phyloP scores from a whole-genome alignment of 768 basidiomycete genomes.

The Trametes coccinea region DNA sequence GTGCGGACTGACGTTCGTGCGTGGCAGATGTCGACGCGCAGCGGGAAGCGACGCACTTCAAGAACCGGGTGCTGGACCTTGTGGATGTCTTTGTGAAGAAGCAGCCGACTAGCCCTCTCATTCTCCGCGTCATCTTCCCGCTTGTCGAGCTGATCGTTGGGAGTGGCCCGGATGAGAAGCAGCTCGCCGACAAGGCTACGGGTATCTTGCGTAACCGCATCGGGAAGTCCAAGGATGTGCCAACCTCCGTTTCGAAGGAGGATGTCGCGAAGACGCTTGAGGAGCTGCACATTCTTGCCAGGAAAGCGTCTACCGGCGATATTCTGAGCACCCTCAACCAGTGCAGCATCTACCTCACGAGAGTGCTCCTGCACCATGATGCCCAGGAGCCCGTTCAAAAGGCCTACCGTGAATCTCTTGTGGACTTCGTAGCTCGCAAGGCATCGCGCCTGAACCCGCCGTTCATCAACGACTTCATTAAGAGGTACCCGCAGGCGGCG shows the following conservation, averaged over 20 bases:
- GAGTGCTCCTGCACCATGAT: slow-evolving; percentile 43
- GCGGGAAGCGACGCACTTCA: slow-evolving; percentile 93
- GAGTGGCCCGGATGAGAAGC: slow-evolving; percentile 74
- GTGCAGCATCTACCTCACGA: slow-evolving; percentile 70
- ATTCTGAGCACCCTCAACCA: slow-evolving; percentile 64
- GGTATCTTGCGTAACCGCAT: slow-evolving; percentile 76
- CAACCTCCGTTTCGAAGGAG: slow-evolving; percentile 45
- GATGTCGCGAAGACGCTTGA: slow-evolving; percentile 49
- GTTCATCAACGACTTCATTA: slow-evolving; percentile 81
- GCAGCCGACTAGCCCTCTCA: slow-evolving; percentile 70
- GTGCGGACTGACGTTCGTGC: background rate
- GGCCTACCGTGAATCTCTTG: slow-evolving; percentile 65
- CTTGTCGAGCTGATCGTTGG: slow-evolving; percentile 73
- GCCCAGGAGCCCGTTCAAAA: slow-evolving; percentile 45
- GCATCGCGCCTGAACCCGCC: slow-evolving; percentile 67
- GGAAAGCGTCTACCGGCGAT: slow-evolving; percentile 62
- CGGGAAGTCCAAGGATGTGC: slow-evolving; percentile 70
- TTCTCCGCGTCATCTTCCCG: slow-evolving; percentile 69
- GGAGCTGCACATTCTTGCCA: slow-evolving; percentile 71
- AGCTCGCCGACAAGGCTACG: slow-evolving; percentile 85
- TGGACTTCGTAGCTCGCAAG: slow-evolving; percentile 81
- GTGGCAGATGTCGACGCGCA: slow-evolving; percentile 64
- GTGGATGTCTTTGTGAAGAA: slow-evolving; percentile 81
- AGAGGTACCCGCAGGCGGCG: slow-evolving; percentile 59
- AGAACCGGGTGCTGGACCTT: slow-evolving; percentile 93